Evolutionary conservation across 306 rosid species (phyloP).

Genomic region (Cicer arietinum): DNA sequence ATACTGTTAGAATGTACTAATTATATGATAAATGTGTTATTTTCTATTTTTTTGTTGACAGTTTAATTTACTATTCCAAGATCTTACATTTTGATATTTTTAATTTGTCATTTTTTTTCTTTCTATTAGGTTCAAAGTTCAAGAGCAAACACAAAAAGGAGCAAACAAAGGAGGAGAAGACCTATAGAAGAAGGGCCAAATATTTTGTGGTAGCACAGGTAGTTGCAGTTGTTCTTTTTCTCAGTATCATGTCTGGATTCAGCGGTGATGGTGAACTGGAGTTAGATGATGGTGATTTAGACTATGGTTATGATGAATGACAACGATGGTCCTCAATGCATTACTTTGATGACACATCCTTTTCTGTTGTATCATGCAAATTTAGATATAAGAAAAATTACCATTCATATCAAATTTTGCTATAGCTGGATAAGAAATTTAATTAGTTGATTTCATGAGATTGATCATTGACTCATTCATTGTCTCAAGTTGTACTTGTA

Average conservation of each 20-base stretch:
- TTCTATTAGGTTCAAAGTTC: slow-evolving; percentile 70
- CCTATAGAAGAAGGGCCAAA: slow-evolving; percentile 72
- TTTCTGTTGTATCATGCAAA: slow-evolving; percentile 42
- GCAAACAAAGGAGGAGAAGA: slow-evolving; percentile 83
- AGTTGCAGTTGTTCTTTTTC: slow-evolving; percentile 75
- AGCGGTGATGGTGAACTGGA: slow-evolving; percentile 67
- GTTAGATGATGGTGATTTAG: slow-evolving; percentile 66
- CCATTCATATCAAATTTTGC: slow-evolving; percentile 28
- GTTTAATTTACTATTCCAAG: slow-evolving; percentile 12
- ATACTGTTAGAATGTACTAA: background rate
- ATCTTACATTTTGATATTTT: background rate
- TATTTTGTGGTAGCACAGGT: slow-evolving; percentile 79
- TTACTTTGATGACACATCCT: background rate
- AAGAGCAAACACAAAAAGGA: slow-evolving; percentile 76
- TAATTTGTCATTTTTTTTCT: slow-evolving; percentile 15
- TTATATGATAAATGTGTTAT: background rate
- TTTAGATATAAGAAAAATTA: slow-evolving; percentile 43
- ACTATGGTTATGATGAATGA: slow-evolving; percentile 51
- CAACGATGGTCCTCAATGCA: too few relatives aligned
- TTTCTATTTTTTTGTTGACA: background rate
- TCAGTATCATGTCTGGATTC: slow-evolving; percentile 62
- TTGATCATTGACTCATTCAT: slow-evolving; percentile 1
- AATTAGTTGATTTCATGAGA: slow-evolving; percentile 25
- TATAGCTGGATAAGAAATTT: background rate
- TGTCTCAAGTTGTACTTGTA: slow-evolving; percentile 27